A percentile compares a stretch with the other conserved stretches of the same genome.
These are phyloP conservation scores for Poa annua DNA, from an alignment of 176 grass and related monocot species.

Conservation along the genomic window DNA sequence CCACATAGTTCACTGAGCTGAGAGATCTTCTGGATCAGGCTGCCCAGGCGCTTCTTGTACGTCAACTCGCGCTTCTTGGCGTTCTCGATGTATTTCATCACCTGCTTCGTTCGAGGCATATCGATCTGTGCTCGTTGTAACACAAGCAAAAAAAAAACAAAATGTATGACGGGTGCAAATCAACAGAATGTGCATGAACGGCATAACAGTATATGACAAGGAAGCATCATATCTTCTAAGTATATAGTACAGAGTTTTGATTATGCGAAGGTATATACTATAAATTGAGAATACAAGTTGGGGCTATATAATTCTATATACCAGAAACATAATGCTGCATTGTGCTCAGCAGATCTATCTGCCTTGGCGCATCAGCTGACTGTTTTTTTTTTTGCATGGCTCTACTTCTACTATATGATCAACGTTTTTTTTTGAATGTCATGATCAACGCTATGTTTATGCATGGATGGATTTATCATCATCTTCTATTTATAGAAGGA, in stretches of 20 bases:
- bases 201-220: neutral
- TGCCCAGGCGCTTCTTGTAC: conserved; percentile 22
- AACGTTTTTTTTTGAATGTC: no score
- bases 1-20: conserved; percentile 36
- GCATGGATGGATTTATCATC: neutral
- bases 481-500: neutral
- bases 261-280: neutral
- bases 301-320: neutral
- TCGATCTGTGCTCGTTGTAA: neutral
- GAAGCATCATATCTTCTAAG: neutral
- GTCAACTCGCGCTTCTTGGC: conserved; percentile 29
- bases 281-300: neutral
- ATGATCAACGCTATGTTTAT: neutral
- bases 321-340: neutral
- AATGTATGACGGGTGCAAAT: neutral
- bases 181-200: neutral
- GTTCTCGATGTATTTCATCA: conserved; percentile 26
- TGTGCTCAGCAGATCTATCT: neutral
- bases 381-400: neutral
- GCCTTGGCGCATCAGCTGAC: neutral
- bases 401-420: neutral
- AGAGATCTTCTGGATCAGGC: conserved; percentile 23
- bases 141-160: neutral
- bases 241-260: neutral
- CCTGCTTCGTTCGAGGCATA: conserved; percentile 33